A percentile compares a stretch with the other conserved stretches of the same genome.
These are phyloP conservation scores for Calonectria ilicicola DNA, from an alignment of 2,329 filamentous ascomycete species.

Conservation along the genomic window DNA sequence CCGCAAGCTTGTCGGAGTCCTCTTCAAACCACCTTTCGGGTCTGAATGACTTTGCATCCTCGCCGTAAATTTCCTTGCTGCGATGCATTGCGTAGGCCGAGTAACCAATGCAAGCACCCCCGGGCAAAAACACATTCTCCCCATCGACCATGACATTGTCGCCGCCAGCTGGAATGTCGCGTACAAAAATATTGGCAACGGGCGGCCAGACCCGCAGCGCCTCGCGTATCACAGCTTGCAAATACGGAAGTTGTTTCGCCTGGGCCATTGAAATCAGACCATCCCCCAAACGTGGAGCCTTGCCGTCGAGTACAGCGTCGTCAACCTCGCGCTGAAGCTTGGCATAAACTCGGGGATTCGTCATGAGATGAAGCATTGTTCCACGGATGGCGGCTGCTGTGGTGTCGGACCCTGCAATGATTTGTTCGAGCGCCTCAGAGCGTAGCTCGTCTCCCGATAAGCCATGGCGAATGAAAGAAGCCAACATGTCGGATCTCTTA, in stretches of 20 bases:
- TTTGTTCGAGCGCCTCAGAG: conserved; percentile 48
- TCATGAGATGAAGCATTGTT: conserved; percentile 64
- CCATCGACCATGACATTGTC: conserved; percentile 46
- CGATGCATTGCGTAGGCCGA: conserved; percentile 48
- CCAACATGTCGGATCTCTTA: conserved; percentile 53
- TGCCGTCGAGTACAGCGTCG: conserved; percentile 54
- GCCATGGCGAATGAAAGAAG: conserved; percentile 55
- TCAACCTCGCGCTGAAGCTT: conserved; percentile 64
- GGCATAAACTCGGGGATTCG: conserved; percentile 58
- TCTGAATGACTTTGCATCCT: conserved; percentile 47
- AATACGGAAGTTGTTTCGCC: conserved; percentile 56
- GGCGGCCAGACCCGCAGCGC: conserved; percentile 60
- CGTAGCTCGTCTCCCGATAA: conserved; percentile 48
- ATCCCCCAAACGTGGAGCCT: neutral
- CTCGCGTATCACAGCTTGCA: conserved; percentile 64
- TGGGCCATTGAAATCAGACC: conserved; percentile 46
- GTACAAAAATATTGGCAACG: conserved; percentile 51
- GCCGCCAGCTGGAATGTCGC: conserved; percentile 43
- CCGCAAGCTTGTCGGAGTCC: conserved; percentile 39
- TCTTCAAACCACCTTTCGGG: conserved; percentile 55
- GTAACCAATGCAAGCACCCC: conserved; percentile 45
- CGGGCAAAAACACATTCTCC: conserved; percentile 54
- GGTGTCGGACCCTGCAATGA: conserved; percentile 54
- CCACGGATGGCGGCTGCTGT: conserved; percentile 54
- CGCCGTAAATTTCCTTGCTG: conserved; percentile 47